Evolutionary conservation across 2,329 filamentous ascomycete genomes (phyloP), one percentile per base, ranked within the genome.

Genomic region (Juglanconis juglandina): DNA sequence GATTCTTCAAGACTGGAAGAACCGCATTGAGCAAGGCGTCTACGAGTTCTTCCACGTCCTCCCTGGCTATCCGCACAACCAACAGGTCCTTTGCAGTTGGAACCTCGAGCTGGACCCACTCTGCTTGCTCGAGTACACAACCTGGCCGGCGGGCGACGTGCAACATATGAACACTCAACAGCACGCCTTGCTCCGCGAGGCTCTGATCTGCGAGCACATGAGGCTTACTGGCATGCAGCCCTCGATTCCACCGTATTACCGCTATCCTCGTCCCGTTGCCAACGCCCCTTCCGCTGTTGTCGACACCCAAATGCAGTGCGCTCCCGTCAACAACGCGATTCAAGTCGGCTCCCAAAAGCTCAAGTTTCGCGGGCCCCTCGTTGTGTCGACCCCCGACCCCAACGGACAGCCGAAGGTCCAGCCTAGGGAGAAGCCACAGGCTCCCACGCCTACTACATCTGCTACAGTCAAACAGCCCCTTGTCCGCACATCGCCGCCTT

Each of bases 1-100:
- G 11, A 65, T 64, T 44, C 65, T 71, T 4, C 46, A 50, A 14
- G 34, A 32, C 0, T 72, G 66, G 66, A 56, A 67, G 24, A 34
- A 54, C 1, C 44, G 58, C 6, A 37, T 41, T 3, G 53, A 63
- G 3, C 10, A 17, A 1, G 63, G 68, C 49, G 54, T 70, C 54
- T 33, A 69, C 24, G 42, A 51, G 1, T 58, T 64, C 14, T 67
- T 70, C 44, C 24, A 39, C 44, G 5, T 4, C 17, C 24, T 57
- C 10, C 53, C 53, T 42, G 37, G 48, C 14, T 34, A 48, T 24
- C 35, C 35, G 10, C 51, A 53, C 59, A 62, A 63, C 33, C 59
- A 52, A 11, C 54, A 56, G n/a, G 11, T 32, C 30, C 55, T 63
- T 8, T 32, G 48, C 33, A 42, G 35, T 30, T 63, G 62, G 62